Percentiles rank a stretch among this genome's conserved stretches.
Conservation (phyloP, 345 rosid species). For the Citrus medica region DNA sequence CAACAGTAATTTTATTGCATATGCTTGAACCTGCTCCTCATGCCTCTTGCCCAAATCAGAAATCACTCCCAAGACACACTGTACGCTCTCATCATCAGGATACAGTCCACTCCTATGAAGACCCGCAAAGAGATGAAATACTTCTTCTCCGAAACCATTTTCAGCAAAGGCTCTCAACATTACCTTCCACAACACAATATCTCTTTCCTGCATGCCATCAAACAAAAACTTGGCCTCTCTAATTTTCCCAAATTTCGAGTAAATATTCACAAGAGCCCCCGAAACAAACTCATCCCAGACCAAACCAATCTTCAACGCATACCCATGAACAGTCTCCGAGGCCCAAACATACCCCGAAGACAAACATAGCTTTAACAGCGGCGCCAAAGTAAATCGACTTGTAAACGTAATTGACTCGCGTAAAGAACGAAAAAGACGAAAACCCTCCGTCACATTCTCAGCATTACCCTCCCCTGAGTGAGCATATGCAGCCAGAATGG, state of each 20-base stretch:
- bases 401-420: slow-evolving; percentile 29
- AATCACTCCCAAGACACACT: slow-evolving; percentile 25
- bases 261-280: slow-evolving; percentile 49
- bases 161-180: slow-evolving; percentile 51
- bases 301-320: slow-evolving; percentile 56
- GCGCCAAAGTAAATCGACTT: slow-evolving; percentile 48
- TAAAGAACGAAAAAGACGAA: slow-evolving; percentile 36
- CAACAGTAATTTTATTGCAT: slow-evolving; percentile 22
- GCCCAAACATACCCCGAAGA: slow-evolving; percentile 43
- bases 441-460: slow-evolving; percentile 31
- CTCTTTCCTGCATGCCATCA: slow-evolving; percentile 39
- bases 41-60: slow-evolving; percentile 23
- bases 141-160: slow-evolving; percentile 33
- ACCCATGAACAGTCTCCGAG: slow-evolving; percentile 50
- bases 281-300: slow-evolving; percentile 42
- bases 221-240: slow-evolving; percentile 46
- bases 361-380: slow-evolving; percentile 49
- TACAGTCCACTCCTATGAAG: slow-evolving; percentile 38
- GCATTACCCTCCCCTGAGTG: slow-evolving; percentile 20
- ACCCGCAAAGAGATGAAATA: slow-evolving; percentile 25
- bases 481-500: slow-evolving; percentile 54
- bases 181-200: slow-evolving; percentile 59
- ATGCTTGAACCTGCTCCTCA: slow-evolving; percentile 32
- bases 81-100: slow-evolving; percentile 37
- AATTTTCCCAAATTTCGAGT: slow-evolving; percentile 43